phyloP scores from a whole-genome alignment of 352 stramenopile genomes.

The Peronospora destructor region DNA sequence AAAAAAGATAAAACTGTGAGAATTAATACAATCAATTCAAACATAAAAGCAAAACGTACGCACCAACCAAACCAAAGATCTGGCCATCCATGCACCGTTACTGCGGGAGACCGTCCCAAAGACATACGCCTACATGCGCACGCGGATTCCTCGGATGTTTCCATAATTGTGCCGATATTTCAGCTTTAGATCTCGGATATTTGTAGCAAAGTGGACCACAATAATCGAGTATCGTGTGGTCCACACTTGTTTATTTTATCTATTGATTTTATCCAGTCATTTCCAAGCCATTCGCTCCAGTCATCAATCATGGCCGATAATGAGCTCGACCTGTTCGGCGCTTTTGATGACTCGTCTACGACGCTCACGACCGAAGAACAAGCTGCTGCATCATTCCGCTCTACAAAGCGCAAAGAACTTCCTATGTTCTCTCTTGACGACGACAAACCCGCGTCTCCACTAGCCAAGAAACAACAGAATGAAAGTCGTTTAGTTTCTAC shows the following conservation, averaged over 20 bases:
- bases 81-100: slow-evolving; percentile 70
- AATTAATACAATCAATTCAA: not conserved
- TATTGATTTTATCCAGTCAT: not conserved
- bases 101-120: slow-evolving; percentile 39
- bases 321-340: slow-evolving; percentile 91
- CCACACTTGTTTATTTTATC: not conserved
- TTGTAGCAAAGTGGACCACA: no score
- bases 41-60: slow-evolving; percentile 12
- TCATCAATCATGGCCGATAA: slow-evolving; percentile 49
- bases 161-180: slow-evolving; percentile 27
- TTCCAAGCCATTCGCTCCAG: not conserved
- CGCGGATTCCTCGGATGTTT: slow-evolving; percentile 27
- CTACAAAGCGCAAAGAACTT: slow-evolving; percentile 43
- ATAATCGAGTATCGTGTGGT: not conserved
- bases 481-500: slow-evolving; percentile 26
- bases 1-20: not conserved
- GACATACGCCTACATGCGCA: slow-evolving; percentile 58
- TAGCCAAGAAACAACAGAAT: slow-evolving; percentile 48
- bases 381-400: slow-evolving; percentile 17
- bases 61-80: slow-evolving; percentile 74
- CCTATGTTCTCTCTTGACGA: slow-evolving; percentile 20
- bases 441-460: slow-evolving; percentile 31
- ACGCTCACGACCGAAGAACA: slow-evolving; percentile 60
- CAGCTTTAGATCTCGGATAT: no score
- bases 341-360: slow-evolving; percentile 82